phyloP scores from a whole-genome alignment of 352 stramenopile genomes.

The Pythium vanterpoolii region DNA sequence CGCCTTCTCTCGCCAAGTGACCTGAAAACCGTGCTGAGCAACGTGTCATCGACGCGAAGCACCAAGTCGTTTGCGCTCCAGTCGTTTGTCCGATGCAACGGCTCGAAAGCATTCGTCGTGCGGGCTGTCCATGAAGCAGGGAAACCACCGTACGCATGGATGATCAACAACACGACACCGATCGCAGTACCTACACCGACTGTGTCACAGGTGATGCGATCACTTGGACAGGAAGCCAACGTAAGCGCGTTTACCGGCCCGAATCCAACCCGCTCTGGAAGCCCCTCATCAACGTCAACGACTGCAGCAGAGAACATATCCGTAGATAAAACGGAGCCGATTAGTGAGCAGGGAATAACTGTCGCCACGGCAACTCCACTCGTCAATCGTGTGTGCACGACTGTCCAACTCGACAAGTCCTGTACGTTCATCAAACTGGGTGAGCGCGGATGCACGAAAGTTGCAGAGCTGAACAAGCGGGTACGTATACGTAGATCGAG shows the following conservation, averaged over 20 bases:
- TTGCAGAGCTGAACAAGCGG: slow-evolving; percentile 67
- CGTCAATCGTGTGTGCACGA: slow-evolving; percentile 59
- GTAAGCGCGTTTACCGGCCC: neutral
- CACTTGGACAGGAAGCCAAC: slow-evolving; percentile 13
- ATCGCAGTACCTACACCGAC: slow-evolving; percentile 36
- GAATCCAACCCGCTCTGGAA: neutral
- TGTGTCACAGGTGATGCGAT: slow-evolving; percentile 23
- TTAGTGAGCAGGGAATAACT: neutral
- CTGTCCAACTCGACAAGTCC: slow-evolving; percentile 49
- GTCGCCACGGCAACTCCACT: slow-evolving; percentile 25
- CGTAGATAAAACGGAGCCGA: neutral
- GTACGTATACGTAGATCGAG: slow-evolving; percentile 28
- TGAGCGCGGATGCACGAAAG: slow-evolving; percentile 55
- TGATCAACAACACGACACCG: slow-evolving; percentile 70
- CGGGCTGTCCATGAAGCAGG: slow-evolving; percentile 57
- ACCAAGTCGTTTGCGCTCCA: slow-evolving; percentile 70
- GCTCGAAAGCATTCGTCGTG: slow-evolving; percentile 69
- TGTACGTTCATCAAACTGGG: slow-evolving; percentile 83
- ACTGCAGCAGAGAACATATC: neutral
- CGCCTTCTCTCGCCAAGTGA: slow-evolving; percentile 60
- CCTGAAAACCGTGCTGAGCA: slow-evolving; percentile 65
- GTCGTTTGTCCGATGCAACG: slow-evolving; percentile 66
- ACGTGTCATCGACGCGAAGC: slow-evolving; percentile 44
- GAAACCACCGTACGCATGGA: slow-evolving; percentile 67
- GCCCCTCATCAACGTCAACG: neutral